Conservation (phyloP, 1,284 basidiomycete species). For the Trametes sp. region DNA sequence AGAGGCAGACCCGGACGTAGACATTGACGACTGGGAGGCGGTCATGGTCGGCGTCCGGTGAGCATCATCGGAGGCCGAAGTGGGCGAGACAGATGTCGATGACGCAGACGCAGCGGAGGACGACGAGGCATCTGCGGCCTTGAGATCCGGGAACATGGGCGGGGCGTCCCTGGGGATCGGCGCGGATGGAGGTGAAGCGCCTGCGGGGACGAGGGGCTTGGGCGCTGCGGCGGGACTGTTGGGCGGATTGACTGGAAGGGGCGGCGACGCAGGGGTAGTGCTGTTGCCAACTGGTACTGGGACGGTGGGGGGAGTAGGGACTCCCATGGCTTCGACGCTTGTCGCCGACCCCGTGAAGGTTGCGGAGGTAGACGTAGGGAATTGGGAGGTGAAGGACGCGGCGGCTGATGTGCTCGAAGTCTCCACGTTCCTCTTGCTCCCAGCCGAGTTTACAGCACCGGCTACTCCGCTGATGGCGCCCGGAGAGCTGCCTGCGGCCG, state of each 20-base stretch:
- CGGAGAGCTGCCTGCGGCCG: no score
- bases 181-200: not conserved
- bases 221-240: not conserved
- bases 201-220: conserved; percentile 6
- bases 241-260: conserved; percentile 7
- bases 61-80: not conserved
- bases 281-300: not conserved
- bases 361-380: not conserved
- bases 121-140: conserved; percentile 14
- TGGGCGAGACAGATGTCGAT: not conserved
- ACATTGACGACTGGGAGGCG: conserved; percentile 1
- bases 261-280: conserved; percentile 3
- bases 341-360: not conserved
- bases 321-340: conserved; percentile 4
- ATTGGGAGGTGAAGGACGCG: not conserved
- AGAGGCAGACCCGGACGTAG: not conserved
- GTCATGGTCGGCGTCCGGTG: not conserved
- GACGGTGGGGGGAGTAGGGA: conserved; percentile 4
- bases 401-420: not conserved
- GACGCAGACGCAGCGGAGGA: not conserved
- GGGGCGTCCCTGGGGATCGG: conserved; percentile 16
- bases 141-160: conserved; percentile 18
- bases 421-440: not conserved
- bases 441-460: not conserved
- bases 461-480: not conserved